phyloP scores from a whole-genome alignment of 2,329 filamentous ascomycete genomes.

The Arthrobotrys sphaeroides region DNA sequence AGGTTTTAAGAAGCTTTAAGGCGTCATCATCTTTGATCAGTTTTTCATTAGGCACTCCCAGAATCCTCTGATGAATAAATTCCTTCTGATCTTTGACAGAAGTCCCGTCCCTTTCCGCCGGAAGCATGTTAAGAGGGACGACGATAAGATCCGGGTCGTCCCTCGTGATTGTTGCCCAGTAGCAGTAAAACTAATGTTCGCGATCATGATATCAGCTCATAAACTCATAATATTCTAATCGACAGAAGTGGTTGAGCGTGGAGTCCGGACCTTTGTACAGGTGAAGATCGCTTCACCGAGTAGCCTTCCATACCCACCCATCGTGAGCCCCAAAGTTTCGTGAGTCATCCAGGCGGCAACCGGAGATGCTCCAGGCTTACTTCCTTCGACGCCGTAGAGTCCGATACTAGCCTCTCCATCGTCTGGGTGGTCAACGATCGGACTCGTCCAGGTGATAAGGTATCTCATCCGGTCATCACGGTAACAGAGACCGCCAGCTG shows the following conservation, averaged over 20 bases:
- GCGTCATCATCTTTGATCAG: slow-evolving; percentile 61
- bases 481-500: slow-evolving; percentile 59
- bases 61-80: slow-evolving; percentile 61
- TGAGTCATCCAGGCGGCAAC: slow-evolving; percentile 11
- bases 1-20: slow-evolving; percentile 61
- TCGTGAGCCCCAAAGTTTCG: slow-evolving; percentile 2
- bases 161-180: slow-evolving; percentile 62
- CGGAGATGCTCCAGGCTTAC: slow-evolving; percentile 19
- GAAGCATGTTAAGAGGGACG: slow-evolving; percentile 63
- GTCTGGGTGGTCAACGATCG: slow-evolving; percentile 57
- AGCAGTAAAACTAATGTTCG: slow-evolving; percentile 59
- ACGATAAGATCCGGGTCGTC: slow-evolving; percentile 61
- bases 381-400: slow-evolving; percentile 59
- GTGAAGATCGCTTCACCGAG: slow-evolving; percentile 26
- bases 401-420: slow-evolving; percentile 58
- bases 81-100: slow-evolving; percentile 61
- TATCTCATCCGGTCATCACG: slow-evolving; percentile 59
- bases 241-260: no score
- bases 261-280: background rate
- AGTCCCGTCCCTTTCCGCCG: slow-evolving; percentile 59
- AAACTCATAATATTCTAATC: no score
- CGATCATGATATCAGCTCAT: no score
- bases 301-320: slow-evolving; percentile 9
- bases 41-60: slow-evolving; percentile 60
- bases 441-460: slow-evolving; percentile 59